phyloP scores from a whole-genome alignment of 2,329 filamentous ascomycete genomes.

The Beauveria caledonica region DNA sequence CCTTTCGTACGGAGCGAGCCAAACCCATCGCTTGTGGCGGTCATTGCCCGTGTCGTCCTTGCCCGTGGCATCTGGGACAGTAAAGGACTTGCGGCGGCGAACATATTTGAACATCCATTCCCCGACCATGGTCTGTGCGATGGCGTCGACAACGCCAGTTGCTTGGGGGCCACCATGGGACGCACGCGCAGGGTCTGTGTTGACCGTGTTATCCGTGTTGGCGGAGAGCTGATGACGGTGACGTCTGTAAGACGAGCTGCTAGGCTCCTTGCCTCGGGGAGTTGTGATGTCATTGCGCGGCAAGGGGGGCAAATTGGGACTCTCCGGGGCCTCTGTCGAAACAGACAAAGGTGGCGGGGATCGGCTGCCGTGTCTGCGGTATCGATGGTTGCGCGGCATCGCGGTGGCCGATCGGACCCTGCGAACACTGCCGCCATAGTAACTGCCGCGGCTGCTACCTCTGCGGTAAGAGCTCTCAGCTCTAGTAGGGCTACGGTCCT shows the following conservation, averaged over 20 bases:
- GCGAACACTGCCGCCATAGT: constrained; percentile 57
- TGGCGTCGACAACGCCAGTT: constrained; percentile 84
- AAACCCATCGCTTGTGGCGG: constrained; percentile 95
- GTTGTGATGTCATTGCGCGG: constrained; percentile 65
- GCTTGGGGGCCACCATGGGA: constrained; percentile 52
- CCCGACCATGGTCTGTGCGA: constrained; percentile 96
- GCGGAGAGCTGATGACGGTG: constrained; percentile 53
- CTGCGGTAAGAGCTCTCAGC: constrained; percentile 48
- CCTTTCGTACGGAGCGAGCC: constrained; percentile 93
- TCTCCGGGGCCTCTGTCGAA: constrained; percentile 60
- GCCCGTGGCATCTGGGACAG: constrained; percentile 58
- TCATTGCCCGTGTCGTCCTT: constrained; percentile 65
- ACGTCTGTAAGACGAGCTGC: constrained; percentile 32
- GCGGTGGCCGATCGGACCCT: constrained; percentile 80
- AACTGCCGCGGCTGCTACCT: constrained; percentile 37
- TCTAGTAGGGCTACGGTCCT: constrained; percentile 71
- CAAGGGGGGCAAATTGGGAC: constrained; percentile 62
- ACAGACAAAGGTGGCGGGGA: constrained; percentile 60
- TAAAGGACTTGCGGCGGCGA: constrained; percentile 81
- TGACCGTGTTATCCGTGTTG: constrained; percentile 45
- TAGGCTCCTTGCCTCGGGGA: constrained; percentile 39
- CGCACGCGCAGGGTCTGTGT: constrained; percentile 36
- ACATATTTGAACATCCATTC: constrained; percentile 97
- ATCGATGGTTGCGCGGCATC: constrained; percentile 49
- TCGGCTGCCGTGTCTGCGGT: constrained; percentile 44